Percentiles rank a stretch among this genome's conserved stretches.
These are phyloP conservation scores for Lomentospora prolificans DNA, from an alignment of 2,329 filamentous ascomycete genomes.

Conservation along the genomic window DNA sequence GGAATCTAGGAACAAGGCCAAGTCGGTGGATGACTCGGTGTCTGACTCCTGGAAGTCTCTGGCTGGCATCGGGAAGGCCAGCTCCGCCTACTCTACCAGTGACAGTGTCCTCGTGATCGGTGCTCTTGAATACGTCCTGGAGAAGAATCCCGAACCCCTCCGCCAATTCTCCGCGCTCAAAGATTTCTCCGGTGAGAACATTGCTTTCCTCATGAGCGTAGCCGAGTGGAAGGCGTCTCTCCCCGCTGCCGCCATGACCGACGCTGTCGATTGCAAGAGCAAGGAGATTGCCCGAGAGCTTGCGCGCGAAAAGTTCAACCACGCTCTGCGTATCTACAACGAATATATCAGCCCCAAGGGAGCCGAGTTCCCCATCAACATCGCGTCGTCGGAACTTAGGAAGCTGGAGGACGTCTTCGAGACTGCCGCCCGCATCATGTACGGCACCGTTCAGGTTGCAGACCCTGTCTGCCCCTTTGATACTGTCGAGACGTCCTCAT, in stretches of 20 bases:
- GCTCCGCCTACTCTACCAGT: slow-evolving; percentile 22
- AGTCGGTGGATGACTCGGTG: slow-evolving; percentile 21
- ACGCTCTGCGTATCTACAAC: slow-evolving; percentile 51
- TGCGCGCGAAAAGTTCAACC: slow-evolving; percentile 43
- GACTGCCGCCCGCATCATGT: slow-evolving; percentile 35
- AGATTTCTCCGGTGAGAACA: slow-evolving; percentile 64
- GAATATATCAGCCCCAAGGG: slow-evolving; percentile 50
- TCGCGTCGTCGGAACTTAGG: slow-evolving; percentile 46
- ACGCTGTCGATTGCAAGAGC: slow-evolving; percentile 13
- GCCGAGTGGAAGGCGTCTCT: slow-evolving; percentile 41
- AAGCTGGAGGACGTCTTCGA: slow-evolving; percentile 49
- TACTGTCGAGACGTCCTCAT: slow-evolving; percentile 2
- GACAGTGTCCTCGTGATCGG: slow-evolving; percentile 48
- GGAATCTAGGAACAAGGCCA: slow-evolving; percentile 31
- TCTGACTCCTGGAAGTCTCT: slow-evolving; percentile 19
- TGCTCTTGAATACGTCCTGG: slow-evolving; percentile 51
- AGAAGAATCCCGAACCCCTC: slow-evolving; percentile 47
- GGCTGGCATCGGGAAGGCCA: slow-evolving; percentile 24
- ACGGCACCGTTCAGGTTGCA: slow-evolving; percentile 26
- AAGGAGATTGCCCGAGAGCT: slow-evolving; percentile 20
- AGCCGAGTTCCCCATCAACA: slow-evolving; percentile 58
- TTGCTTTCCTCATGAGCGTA: slow-evolving; percentile 53
- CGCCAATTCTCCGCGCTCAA: slow-evolving; percentile 54
- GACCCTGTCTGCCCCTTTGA: slow-evolving; percentile 36
- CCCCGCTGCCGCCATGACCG: slow-evolving; percentile 15